Percentiles rank a stretch among this genome's conserved stretches.
phyloP scores from a whole-genome alignment of 1,284 basidiomycete genomes.

The Tetrapyrgos nigripes region DNA sequence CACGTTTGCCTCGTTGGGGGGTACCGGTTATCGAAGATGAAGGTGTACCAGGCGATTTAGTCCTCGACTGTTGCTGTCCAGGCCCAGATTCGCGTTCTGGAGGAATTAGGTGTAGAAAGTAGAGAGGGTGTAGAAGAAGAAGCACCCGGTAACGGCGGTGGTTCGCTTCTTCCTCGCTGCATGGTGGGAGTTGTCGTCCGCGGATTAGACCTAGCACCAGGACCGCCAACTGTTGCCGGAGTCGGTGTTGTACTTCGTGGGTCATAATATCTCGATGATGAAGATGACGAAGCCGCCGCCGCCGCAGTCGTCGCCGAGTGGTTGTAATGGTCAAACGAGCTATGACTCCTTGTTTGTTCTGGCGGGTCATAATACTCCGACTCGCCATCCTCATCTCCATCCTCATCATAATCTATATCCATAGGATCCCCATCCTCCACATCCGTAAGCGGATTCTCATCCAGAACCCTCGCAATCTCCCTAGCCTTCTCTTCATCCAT shows the following conservation, averaged over 20 bases:
- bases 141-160: slow-evolving; percentile 33
- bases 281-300: too few species aligned
- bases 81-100: slow-evolving; percentile 17
- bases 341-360: slow-evolving; percentile 27
- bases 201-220: slow-evolving; percentile 34
- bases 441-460: slow-evolving; percentile 75
- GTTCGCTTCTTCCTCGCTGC: slow-evolving; percentile 40
- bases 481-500: slow-evolving; percentile 63
- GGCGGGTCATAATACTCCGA: slow-evolving; percentile 14
- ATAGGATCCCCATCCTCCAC: slow-evolving; percentile 47
- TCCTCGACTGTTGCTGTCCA: slow-evolving; percentile 23
- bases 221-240: slow-evolving; percentile 19
- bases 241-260: slow-evolving; percentile 31
- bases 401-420: slow-evolving; percentile 24
- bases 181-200: slow-evolving; percentile 31
- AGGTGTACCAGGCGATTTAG: too few species aligned
- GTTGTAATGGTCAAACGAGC: slow-evolving; percentile 24
- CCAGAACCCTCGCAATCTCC: slow-evolving; percentile 59
- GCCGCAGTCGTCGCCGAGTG: too few species aligned
- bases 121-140: slow-evolving; percentile 25
- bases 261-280: slow-evolving; percentile 2
- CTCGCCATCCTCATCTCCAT: slow-evolving; percentile 27
- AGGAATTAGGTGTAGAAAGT: slow-evolving; percentile 20
- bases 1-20: slow-evolving; percentile 22
- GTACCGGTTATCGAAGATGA: slow-evolving; percentile 15